phyloP scores from a whole-genome alignment of 2,329 filamentous ascomycete species.

The Stagonosporopsis chrysanthemi region DNA sequence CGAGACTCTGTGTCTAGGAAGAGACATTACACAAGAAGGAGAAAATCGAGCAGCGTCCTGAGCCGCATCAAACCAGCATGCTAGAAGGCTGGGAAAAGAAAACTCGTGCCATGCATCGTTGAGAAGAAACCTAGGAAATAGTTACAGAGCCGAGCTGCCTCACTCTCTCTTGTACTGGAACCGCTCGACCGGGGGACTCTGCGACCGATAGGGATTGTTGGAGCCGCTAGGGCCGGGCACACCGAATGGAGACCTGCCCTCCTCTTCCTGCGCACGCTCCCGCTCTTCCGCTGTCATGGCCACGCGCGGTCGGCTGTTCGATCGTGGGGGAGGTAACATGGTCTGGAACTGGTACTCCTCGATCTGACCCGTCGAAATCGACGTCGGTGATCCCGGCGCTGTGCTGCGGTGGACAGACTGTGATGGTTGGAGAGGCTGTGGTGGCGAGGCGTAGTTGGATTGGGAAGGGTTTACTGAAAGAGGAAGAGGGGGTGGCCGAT shows the following conservation, averaged over 20 bases:
- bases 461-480: conserved; percentile 33
- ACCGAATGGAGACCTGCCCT: conserved; percentile 28
- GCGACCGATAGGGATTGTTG: conserved; percentile 28
- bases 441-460: conserved; percentile 26
- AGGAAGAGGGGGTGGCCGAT: conserved; percentile 40
- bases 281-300: conserved; percentile 23
- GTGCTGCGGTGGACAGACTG: conserved; percentile 28
- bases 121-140: conserved; percentile 1
- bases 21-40: conserved; percentile 8
- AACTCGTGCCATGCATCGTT: conserved; percentile 5
- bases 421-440: conserved; percentile 25
- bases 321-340: conserved; percentile 42
- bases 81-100: neutral
- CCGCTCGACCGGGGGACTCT: conserved; percentile 11
- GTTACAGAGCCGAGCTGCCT: neutral
- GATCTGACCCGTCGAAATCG: conserved; percentile 42
- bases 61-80: neutral
- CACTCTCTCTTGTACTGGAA: conserved; percentile 16
- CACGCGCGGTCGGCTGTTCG: conserved; percentile 27
- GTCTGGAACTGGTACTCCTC: conserved; percentile 46
- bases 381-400: conserved; percentile 41
- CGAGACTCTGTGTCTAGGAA: neutral
- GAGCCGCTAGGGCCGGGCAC: conserved; percentile 13
- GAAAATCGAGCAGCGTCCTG: conserved; percentile 8
- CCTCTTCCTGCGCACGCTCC: conserved; percentile 27